Evolutionary conservation across 2,329 filamentous ascomycete species (phyloP).

Genomic region (Alternaria ethzedia): DNA sequence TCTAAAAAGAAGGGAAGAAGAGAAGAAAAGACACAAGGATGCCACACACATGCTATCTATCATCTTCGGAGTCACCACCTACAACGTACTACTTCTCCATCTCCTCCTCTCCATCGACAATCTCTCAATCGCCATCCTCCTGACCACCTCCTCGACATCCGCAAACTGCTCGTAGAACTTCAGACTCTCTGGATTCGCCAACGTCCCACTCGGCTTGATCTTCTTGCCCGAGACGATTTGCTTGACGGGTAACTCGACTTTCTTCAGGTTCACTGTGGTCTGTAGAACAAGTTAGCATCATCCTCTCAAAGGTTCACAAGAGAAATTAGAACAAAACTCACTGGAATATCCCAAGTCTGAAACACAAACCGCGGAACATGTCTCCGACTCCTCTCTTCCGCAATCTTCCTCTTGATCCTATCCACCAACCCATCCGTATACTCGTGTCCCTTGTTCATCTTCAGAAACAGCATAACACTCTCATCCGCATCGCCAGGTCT

Average conservation of each 20-base stretch:
- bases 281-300: conserved; percentile 39
- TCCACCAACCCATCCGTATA: conserved; percentile 54
- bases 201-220: conserved; percentile 76
- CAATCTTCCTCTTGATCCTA: conserved; percentile 69
- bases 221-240: conserved; percentile 78
- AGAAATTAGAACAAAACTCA: conserved; percentile 52
- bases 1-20: neutral
- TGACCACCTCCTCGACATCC: conserved; percentile 67
- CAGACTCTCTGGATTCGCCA: conserved; percentile 77
- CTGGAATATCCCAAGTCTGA: conserved; percentile 80
- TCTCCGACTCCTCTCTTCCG: conserved; percentile 69
- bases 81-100: conserved; percentile 8
- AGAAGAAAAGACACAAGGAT: neutral
- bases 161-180: conserved; percentile 82
- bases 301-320: neutral
- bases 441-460: conserved; percentile 63
- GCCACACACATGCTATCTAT: neutral
- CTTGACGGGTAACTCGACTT: conserved; percentile 84
- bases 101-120: conserved; percentile 18
- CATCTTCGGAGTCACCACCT: neutral
- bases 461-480: conserved; percentile 64
- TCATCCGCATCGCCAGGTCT: conserved; percentile 66
- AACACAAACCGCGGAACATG: conserved; percentile 83
- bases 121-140: conserved; percentile 17
- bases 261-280: conserved; percentile 84